These are phyloP conservation scores for Lanmaoa rubissima DNA, from an alignment of 768 basidiomycete species.

Conservation along the genomic window DNA sequence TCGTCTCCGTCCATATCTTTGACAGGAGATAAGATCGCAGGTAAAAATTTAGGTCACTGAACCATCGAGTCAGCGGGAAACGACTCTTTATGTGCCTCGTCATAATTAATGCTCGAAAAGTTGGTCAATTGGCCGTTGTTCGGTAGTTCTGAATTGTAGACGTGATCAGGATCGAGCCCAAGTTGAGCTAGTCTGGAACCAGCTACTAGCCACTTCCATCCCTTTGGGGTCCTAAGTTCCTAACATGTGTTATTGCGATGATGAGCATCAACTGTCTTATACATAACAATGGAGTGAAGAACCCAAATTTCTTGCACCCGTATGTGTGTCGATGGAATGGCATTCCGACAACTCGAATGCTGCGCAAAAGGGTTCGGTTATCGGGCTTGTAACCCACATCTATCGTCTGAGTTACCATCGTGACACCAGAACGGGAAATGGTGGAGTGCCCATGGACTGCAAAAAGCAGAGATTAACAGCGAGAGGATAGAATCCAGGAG, in stretches of 20 bases:
- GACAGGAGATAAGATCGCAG: too few relatives aligned
- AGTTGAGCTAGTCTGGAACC: background rate
- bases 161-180: background rate
- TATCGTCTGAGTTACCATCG: background rate
- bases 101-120: background rate
- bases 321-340: background rate
- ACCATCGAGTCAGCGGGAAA: background rate
- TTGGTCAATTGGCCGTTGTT: background rate
- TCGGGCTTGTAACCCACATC: background rate
- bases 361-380: background rate
- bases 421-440: background rate
- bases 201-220: too few relatives aligned
- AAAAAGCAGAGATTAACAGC: background rate
- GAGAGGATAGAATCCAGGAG: background rate
- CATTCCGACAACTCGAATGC: background rate
- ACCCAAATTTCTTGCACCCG: background rate
- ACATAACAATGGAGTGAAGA: background rate
- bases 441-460: background rate
- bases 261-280: background rate
- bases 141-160: background rate
- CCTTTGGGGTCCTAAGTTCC: background rate
- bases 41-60: too few relatives aligned
- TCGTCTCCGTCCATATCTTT: too few relatives aligned
- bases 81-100: background rate
- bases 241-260: background rate